Base-by-base conservation (phyloP, 495 filamentous ascomycete genomes). In the Wilcoxina mikolae region DNA sequence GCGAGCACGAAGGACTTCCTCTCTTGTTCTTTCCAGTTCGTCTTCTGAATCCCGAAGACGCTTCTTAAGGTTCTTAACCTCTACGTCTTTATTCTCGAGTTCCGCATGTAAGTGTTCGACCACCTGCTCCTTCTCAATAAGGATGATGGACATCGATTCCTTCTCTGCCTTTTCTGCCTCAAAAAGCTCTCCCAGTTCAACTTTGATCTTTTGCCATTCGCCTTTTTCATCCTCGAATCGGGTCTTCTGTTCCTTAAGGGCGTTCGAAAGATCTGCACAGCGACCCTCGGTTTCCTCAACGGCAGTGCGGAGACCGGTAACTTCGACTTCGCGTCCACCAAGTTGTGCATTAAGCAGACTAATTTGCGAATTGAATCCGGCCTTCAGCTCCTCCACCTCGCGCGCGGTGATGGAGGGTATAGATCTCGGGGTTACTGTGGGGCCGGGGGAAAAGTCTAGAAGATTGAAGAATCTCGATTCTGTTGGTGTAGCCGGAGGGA, bases 381-480 rank as follows among this genome's bases (percentile, higher is more conserved):
- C 94, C 65, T 95, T 95, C 48, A 98, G 73, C 4, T 79, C 83
- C 62, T 98, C 91, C 0, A 96, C 73, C 69, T 98, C 91, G 25
- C 91, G 82, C 0, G 88, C 84, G 2, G 93, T 94, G 57, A 96
- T 81, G 12, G 81, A 84, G 0, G 91, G 91, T 39, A 96, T 79
- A 39, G 85, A 93, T 53, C 90, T 83, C 17, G 91, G 91, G 0
- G 91, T 96, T 2, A 88, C 87, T 10, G 81, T 76, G 2, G 87
- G 85, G 9, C 87, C 86, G 15, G 95, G 82, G 58, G 95, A 89
- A 64, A 95, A 95, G 66, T 98, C 91, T 33, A 98, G 77, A 7
- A 96, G 75, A 58, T 83, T 83, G 28, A 72, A 67, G 58, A 72
- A 71, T 20, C 69, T 67, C 38, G 65, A 65, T 47, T 73, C 72